Evolutionary conservation across 768 basidiomycete genomes (phyloP), one percentile per base, ranked within the genome.

Genomic region (Lentinula detonsa): DNA sequence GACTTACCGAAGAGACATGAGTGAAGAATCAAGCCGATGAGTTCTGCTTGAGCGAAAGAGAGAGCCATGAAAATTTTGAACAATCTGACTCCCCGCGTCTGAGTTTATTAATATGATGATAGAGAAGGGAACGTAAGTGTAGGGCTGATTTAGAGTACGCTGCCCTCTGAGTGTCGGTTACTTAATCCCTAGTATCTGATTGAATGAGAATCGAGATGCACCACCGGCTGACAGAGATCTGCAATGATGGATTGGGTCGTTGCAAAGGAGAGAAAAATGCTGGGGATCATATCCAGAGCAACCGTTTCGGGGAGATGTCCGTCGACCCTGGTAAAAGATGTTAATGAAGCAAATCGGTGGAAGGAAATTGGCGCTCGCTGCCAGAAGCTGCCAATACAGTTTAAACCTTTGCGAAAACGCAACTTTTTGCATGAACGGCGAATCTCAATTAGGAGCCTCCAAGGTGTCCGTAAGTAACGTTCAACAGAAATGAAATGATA

Each of bases 11-110:
- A 57, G 18, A 57, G 55, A 18, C 35, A 37, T 11, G 55, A 57
- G 15, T 57, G 55, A 21, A 57, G 35, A 13, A 57, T 42, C 11
- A 57, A 16, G 35, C 55, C 55, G 40, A 57, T 42, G n/a, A 57
- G 55, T 37, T 57, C 55, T 28, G 55, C 55, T 57, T 57, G 55
- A 18, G 55, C 55, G 7, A 57, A 57, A 8, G 23, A 37, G 35
- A 57, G 40, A 42, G 23, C 23, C 35, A 43, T 57, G 45, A 23
- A 34, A 53, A 4, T 53, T 33, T 35, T 5, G 16, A 18, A 4
- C 43, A 21, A n/a, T 46, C 45, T 8, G 6, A 21, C 21, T 23
- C 18, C 45, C 2, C 5, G 16, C 21, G 16, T 9, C 45, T 46
- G 15, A 46, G 37, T n/a, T 6, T 46, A 23, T 23, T 23, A 23